Percentiles rank a stretch among this genome's conserved stretches.
Conservation (phyloP, 2,329 filamentous ascomycete species). For the Diaporthe aspalathi region DNA sequence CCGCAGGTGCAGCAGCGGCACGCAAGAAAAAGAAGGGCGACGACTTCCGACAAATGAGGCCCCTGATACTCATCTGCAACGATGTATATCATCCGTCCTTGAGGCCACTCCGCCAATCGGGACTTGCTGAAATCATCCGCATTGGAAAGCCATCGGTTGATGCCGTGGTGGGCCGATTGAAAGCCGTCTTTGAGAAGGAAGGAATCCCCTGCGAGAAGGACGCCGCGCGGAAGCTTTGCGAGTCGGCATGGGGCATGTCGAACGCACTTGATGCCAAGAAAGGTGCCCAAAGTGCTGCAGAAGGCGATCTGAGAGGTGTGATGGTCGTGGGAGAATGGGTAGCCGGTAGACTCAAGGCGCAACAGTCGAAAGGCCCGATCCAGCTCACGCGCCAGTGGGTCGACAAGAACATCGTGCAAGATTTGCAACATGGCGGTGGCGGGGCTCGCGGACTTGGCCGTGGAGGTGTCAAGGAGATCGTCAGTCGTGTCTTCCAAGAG, state of each 20-base stretch:
- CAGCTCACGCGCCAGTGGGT: conserved; percentile 80
- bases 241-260: conserved; percentile 84
- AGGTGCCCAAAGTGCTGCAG: conserved; percentile 74
- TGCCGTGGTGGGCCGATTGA: conserved; percentile 84
- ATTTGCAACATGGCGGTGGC: conserved; percentile 77
- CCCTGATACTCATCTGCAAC: conserved; percentile 95
- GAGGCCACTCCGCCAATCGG: conserved; percentile 85
- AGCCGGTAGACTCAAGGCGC: conserved; percentile 73
- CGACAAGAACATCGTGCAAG: conserved; percentile 75
- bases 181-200: conserved; percentile 87
- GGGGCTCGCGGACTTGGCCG: conserved; percentile 78
- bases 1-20: conserved; percentile 45
- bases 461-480: conserved; percentile 79
- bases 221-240: conserved; percentile 85
- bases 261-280: conserved; percentile 76
- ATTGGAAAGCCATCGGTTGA: conserved; percentile 90
- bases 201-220: conserved; percentile 89
- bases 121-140: conserved; percentile 88
- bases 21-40: conserved; percentile 80
- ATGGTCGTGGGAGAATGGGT: conserved; percentile 93
- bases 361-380: conserved; percentile 50
- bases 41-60: conserved; percentile 86
- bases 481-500: conserved; percentile 81
- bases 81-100: conserved; percentile 95
- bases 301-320: conserved; percentile 81